Conservation (phyloP, 192 early-diverging fungal genomes). For the Gonapodya prolifera region DNA sequence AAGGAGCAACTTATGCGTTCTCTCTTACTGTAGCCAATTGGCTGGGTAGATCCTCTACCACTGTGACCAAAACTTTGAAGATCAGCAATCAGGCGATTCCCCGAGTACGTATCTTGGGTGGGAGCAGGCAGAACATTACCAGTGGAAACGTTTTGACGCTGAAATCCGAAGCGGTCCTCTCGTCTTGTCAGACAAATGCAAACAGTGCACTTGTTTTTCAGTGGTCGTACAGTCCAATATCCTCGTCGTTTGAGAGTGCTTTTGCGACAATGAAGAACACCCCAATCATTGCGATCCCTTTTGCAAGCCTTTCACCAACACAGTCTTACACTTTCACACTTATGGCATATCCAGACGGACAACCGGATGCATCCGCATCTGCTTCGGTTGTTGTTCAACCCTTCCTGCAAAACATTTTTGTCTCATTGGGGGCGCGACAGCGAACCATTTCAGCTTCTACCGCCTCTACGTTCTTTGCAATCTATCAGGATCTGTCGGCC, state of each 20-base stretch:
- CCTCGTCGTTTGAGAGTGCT: background rate
- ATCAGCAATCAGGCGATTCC: background rate
- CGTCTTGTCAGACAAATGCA: background rate
- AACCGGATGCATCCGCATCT: background rate
- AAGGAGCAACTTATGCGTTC: background rate
- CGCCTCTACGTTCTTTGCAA: background rate
- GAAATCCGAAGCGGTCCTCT: background rate
- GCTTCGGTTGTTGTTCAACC: background rate
- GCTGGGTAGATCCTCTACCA: background rate
- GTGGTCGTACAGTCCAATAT: background rate
- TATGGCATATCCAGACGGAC: background rate
- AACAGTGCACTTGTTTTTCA: background rate
- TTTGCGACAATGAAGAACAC: background rate
- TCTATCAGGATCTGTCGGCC: background rate
- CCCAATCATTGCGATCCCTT: background rate
- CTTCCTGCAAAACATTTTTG: background rate
- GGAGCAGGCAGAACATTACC: background rate
- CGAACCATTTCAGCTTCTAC: background rate
- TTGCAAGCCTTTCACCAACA: background rate
- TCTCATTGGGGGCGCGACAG: background rate
- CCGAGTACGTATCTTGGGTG: background rate
- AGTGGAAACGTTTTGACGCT: background rate
- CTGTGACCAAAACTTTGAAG: background rate
- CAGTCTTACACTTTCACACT: background rate
- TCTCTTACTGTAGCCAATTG: background rate